phyloP scores from a whole-genome alignment of 2,329 filamentous ascomycete species.

The Aspergillus pseudoviridinutans region DNA sequence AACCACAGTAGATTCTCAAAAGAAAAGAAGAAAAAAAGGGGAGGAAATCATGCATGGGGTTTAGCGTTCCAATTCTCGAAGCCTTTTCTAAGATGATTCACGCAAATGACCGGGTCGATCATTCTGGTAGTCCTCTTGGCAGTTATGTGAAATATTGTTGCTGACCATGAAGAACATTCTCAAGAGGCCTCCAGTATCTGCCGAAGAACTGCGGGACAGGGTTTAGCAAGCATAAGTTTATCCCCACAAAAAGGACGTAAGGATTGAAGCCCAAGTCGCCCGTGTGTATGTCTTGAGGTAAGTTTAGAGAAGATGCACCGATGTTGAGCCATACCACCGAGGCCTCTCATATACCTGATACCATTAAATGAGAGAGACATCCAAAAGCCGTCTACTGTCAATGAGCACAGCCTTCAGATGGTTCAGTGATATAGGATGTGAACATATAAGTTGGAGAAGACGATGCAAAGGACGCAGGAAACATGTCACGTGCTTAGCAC shows the following conservation, averaged over 20 bases:
- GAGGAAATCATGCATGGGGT: not conserved
- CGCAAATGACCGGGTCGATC: not conserved
- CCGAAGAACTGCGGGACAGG: not conserved
- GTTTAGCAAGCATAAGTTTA: not conserved
- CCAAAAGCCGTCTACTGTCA: not conserved
- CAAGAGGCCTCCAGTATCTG: not conserved
- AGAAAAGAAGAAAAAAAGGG: not conserved
- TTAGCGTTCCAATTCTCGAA: not conserved
- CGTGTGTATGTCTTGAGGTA: not conserved
- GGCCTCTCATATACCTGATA: not conserved
- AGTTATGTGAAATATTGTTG: not conserved
- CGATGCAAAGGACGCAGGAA: not conserved
- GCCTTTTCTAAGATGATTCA: not conserved
- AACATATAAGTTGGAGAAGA: not conserved
- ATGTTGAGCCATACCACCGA: not conserved
- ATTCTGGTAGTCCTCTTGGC: not conserved
- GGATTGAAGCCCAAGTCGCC: not conserved
- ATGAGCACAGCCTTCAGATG: not conserved
- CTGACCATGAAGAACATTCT: not conserved
- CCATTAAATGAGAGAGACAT: not conserved
- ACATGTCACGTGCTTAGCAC: conserved; percentile 16
- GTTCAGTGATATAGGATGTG: not conserved
- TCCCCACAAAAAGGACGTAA: not conserved
- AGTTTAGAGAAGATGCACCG: not conserved
- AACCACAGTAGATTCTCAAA: conserved; percentile 1